These are phyloP conservation scores for Pseudogymnoascus sp. DNA, from an alignment of 2,329 filamentous ascomycete species.

Conservation along the genomic window DNA sequence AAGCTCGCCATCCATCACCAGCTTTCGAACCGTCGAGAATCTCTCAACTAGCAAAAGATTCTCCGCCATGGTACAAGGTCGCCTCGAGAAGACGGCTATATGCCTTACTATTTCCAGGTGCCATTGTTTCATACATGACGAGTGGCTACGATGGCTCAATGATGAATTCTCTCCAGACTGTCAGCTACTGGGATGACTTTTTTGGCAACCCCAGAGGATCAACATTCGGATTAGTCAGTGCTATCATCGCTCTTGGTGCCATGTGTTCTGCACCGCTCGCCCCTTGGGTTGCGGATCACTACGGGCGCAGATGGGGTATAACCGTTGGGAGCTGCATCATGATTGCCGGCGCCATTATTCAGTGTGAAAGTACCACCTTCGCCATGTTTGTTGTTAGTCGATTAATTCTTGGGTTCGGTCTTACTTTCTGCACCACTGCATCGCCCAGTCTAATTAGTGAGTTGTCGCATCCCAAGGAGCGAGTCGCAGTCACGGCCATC, in stretches of 20 bases:
- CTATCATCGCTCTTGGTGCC: slow-evolving; percentile 41
- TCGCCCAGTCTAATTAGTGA: slow-evolving; percentile 44
- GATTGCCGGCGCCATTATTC: slow-evolving; percentile 27
- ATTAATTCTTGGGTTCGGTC: slow-evolving; percentile 45
- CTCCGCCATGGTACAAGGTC: slow-evolving; percentile 27
- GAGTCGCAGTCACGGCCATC: slow-evolving; percentile 42
- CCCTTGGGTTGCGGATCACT: slow-evolving; percentile 26
- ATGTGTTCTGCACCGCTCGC: slow-evolving; percentile 30
- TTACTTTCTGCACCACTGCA: slow-evolving; percentile 42
- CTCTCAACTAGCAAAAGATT: slow-evolving; percentile 22
- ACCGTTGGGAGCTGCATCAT: slow-evolving; percentile 27
- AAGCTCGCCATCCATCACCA: slow-evolving; percentile 5
- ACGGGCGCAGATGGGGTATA: slow-evolving; percentile 27
- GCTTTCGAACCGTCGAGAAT: slow-evolving; percentile 24
- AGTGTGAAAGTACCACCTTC: slow-evolving; percentile 24
- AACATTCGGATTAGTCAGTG: slow-evolving; percentile 22
- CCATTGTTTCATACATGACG: slow-evolving; percentile 32
- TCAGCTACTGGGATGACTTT: slow-evolving; percentile 35
- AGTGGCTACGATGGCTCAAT: slow-evolving; percentile 42
- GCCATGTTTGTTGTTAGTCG: slow-evolving; percentile 47
- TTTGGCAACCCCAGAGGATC: slow-evolving; percentile 29
- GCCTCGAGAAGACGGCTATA: slow-evolving; percentile 26
- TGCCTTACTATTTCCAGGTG: slow-evolving; percentile 28
- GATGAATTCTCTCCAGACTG: slow-evolving; percentile 40
- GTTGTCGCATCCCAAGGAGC: slow-evolving; percentile 44